phyloP scores from a whole-genome alignment of 148 eudicot genomes.

The Cornus florida region DNA sequence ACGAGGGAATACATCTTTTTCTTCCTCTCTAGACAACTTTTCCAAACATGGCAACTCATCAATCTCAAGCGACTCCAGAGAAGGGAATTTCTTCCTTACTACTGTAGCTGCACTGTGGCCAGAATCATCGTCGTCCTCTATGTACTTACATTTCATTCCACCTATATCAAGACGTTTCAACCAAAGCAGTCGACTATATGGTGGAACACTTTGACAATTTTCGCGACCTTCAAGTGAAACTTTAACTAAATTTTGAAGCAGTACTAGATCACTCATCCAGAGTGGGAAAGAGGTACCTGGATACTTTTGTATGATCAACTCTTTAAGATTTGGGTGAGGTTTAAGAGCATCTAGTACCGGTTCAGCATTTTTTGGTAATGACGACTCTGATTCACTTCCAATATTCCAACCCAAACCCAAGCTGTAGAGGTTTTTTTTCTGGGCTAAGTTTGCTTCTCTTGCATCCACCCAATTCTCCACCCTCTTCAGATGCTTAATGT shows the following conservation, averaged over 20 bases:
- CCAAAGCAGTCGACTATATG: background rate
- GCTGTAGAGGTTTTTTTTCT: background rate
- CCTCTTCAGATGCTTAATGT: too few species aligned
- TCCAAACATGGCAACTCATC: too few species aligned
- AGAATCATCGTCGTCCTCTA: background rate
- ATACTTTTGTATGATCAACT: background rate
- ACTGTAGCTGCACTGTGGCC: too few species aligned
- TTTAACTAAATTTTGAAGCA: background rate
- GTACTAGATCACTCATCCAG: background rate
- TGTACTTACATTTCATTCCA: constrained; percentile 4
- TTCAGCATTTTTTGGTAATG: background rate
- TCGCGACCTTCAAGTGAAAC: background rate
- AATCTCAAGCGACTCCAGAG: background rate
- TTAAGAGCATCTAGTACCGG: background rate
- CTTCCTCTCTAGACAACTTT: too few species aligned
- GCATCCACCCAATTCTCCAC: background rate
- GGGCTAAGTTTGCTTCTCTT: background rate
- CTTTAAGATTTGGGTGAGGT: constrained; percentile 1
- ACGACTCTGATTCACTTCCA: background rate
- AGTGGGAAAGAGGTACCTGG: background rate
- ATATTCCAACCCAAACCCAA: background rate
- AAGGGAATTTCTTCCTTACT: background rate
- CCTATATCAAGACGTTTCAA: background rate
- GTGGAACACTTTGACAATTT: background rate
- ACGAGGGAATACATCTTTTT: too few species aligned